phyloP scores from a whole-genome alignment of 2,329 filamentous ascomycete species.

The Rhinocladiella similis region DNA sequence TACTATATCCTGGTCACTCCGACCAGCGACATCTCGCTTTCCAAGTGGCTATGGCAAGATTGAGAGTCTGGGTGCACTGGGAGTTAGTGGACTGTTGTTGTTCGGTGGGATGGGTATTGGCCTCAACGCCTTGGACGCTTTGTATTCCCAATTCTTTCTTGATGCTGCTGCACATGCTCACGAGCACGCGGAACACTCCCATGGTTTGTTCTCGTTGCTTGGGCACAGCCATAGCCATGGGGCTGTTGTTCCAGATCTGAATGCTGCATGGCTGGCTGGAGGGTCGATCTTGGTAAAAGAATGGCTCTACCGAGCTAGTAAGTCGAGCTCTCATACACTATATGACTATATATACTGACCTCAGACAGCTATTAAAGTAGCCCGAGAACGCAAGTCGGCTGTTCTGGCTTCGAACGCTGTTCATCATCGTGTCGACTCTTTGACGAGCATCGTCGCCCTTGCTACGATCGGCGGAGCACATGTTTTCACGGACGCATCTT shows the following conservation, averaged over 20 bases:
- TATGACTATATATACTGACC: constrained; percentile 9
- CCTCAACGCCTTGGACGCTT: constrained; percentile 67
- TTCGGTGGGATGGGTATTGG: constrained; percentile 92
- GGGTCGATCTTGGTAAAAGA: constrained; percentile 92
- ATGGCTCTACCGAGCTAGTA: constrained; percentile 95
- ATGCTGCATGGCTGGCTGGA: constrained; percentile 90
- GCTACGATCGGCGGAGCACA: constrained; percentile 88
- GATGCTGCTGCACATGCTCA: constrained; percentile 61
- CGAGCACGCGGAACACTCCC: constrained; percentile 30
- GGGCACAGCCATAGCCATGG: constrained; percentile 66
- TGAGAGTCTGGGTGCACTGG: constrained; percentile 91
- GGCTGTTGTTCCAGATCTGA: constrained; percentile 74
- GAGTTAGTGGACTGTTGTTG: constrained; percentile 87
- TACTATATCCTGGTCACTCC: constrained; percentile 90
- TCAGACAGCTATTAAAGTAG: constrained; percentile 82
- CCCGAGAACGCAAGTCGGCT: constrained; percentile 88
- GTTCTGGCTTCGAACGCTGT: constrained; percentile 94
- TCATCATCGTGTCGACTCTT: constrained; percentile 92
- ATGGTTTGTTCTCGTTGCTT: constrained; percentile 53
- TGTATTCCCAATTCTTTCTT: constrained; percentile 72
- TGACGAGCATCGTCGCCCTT: constrained; percentile 91
- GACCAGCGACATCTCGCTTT: constrained; percentile 78
- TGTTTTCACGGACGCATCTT: constrained; percentile 77
- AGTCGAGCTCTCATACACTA: constrained; percentile 40
- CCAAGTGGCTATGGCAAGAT: constrained; percentile 94